phyloP scores from a whole-genome alignment of 345 rosid genomes.

The Salix exigua region DNA sequence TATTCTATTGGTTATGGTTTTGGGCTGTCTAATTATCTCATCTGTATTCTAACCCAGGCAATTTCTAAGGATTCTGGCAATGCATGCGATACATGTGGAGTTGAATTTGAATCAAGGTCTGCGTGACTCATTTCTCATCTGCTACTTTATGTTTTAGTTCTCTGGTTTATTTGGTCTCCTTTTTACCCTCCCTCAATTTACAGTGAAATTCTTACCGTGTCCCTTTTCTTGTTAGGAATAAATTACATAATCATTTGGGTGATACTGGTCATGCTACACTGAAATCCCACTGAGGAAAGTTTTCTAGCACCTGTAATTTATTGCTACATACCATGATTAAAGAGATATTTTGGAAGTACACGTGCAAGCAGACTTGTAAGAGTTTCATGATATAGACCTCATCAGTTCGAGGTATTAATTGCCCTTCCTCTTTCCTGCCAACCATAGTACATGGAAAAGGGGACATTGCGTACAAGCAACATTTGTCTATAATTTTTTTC shows the following conservation, averaged over 20 bases:
- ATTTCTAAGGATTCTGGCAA: constrained; percentile 46
- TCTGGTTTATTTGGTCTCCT: not conserved
- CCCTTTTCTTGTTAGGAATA: constrained; percentile 44
- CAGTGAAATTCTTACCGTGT: not conserved
- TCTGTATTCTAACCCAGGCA: constrained; percentile 42
- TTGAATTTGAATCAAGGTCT: constrained; percentile 83
- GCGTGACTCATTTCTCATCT: constrained; percentile 1
- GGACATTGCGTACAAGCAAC: too few species aligned
- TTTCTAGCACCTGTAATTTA: too few species aligned
- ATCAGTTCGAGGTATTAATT: too few species aligned
- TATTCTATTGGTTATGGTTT: not conserved
- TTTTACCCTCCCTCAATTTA: not conserved
- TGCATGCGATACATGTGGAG: constrained; percentile 71
- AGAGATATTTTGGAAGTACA: too few species aligned
- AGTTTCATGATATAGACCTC: too few species aligned
- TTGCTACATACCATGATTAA: too few species aligned
- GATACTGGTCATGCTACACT: constrained; percentile 68
- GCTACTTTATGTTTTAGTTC: not conserved
- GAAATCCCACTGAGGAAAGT: constrained; percentile 42
- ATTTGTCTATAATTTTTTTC: too few species aligned
- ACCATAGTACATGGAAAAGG: too few species aligned
- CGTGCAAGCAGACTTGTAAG: too few species aligned
- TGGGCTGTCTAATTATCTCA: constrained; percentile 6
- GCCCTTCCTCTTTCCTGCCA: too few species aligned
- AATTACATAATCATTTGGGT: constrained; percentile 69